Evolutionary conservation across 768 basidiomycete genomes (phyloP), one percentile per base, ranked within the genome.

Genomic region (Mycena chlorophos): DNA sequence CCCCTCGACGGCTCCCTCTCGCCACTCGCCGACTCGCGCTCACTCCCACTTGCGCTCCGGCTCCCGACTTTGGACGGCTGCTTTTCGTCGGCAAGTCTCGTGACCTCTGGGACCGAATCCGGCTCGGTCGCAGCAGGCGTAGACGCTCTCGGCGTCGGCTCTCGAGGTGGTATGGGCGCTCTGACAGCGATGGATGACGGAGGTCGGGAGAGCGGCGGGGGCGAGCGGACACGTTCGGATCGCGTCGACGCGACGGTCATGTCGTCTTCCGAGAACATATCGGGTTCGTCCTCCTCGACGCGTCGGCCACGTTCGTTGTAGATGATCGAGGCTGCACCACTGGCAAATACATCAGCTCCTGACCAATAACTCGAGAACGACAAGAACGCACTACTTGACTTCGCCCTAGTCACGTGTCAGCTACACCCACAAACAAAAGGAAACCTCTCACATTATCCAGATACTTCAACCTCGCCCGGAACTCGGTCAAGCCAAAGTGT

Each of bases 391-490:
- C 88, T 90, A 89, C 73, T 81, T 87, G 34, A 81, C 83, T 61
- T 78, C 78, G 14, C 87, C 87, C 87, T 89, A 62, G 2, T 31
- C 19, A 40, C 45, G 52, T 57, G 43, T 19, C 19, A 43, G 47
- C 29, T 50, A 25, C 23, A 51, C 38, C n/a, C 45, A 28, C 31
- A 3, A 26, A 29, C 42, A 39, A 38, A 31, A 26, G 26, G 48
- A 31, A 23, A 22, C 6, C 27, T 77, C 88, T 54, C 65, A 89
- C 88, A 64, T 88, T 84, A 64, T 91, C 88, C 48, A 84, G 78
- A 89, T 88, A 91, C 68, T 89, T 91, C 50, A 91, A 90, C 53
- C 88, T 79, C 5, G 89, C 88, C 66, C 76, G 87, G 73, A 91
- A 91, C 68, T 91, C 89, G 0, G 89, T 91, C 57, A 91, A 65